Evolutionary conservation across 805 yeast genomes (phyloP).

Genomic region (Tetrapisispora namnaoensis): DNA sequence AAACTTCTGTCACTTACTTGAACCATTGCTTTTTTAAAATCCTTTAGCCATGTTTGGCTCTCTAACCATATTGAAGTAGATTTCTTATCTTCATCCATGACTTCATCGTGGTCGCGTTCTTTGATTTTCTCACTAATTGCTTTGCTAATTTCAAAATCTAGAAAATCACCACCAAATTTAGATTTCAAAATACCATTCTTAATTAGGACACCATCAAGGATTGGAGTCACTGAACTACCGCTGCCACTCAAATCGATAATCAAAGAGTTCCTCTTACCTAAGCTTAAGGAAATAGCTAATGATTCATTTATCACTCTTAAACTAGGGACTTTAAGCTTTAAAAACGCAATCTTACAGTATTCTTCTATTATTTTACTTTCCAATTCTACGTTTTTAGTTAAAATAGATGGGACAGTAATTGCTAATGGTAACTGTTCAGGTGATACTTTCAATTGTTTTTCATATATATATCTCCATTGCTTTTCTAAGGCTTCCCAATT

Average conservation of each 20-base stretch:
- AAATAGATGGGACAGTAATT: conserved; percentile 30
- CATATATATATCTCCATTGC: conserved; percentile 60
- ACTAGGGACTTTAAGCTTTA: conserved; percentile 62
- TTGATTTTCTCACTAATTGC: conserved; percentile 29
- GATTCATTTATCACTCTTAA: conserved; percentile 71
- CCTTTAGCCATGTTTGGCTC: conserved; percentile 24
- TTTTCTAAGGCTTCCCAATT: conserved; percentile 62
- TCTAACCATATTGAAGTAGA: conserved; percentile 19
- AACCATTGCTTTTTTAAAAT: conserved; percentile 24
- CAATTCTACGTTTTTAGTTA: conserved; percentile 11
- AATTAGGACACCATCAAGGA: conserved; percentile 63
- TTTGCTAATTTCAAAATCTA: conserved; percentile 52
- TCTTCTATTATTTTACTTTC: conserved; percentile 39
- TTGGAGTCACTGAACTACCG: conserved; percentile 63
- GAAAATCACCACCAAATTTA: conserved; percentile 76
- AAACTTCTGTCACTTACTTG: conserved; percentile 23
- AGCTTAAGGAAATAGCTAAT: conserved; percentile 65
- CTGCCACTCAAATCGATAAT: conserved; percentile 75
- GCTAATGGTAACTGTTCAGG: conserved; percentile 58
- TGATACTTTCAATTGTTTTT: conserved; percentile 38
- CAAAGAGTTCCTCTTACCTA: conserved; percentile 67
- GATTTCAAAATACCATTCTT: conserved; percentile 56
- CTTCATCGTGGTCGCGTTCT: background rate
- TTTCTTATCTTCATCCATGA: conserved; percentile 1
- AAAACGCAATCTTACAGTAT: conserved; percentile 66